phyloP scores from a whole-genome alignment of 805 yeast species.

The Metschnikowia gruessii region DNA sequence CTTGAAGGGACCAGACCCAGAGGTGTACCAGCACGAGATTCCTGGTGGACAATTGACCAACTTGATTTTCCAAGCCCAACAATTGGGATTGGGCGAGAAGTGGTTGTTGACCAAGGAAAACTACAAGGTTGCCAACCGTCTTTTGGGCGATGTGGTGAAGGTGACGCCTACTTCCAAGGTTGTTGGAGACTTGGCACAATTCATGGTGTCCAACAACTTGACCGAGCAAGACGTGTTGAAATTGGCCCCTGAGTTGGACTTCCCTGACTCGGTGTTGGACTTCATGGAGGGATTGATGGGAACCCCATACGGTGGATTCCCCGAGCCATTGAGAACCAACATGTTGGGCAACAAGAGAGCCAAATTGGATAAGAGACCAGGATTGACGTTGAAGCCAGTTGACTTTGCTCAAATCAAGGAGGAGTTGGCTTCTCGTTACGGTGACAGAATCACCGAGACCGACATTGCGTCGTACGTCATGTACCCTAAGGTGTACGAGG shows the following conservation, averaged over 20 bases:
- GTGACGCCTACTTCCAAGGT: conserved; percentile 99
- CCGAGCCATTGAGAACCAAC: conserved; percentile 95
- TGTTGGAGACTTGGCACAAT: conserved; percentile 99
- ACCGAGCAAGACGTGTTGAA: conserved; percentile 79
- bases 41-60: conserved; percentile 99
- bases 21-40: conserved; percentile 96
- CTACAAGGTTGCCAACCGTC: conserved; percentile 83
- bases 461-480: conserved; percentile 95
- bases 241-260: conserved; percentile 87
- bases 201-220: conserved; percentile 95
- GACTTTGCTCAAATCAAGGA: conserved; percentile 69
- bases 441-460: conserved; percentile 65
- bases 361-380: conserved; percentile 87
- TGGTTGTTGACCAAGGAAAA: conserved; percentile 97
- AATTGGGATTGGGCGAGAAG: conserved; percentile 94
- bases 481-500: conserved; percentile 98
- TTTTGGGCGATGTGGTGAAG: conserved; percentile 95
- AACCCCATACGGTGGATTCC: conserved; percentile 99
- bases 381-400: conserved; percentile 82
- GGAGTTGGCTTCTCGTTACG: conserved; percentile 75
- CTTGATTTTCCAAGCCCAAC: conserved; percentile 97
- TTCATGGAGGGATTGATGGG: conserved; percentile 99
- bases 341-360: conserved; percentile 89
- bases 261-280: conserved; percentile 98
- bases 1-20: conserved; percentile 99